phyloP scores from a whole-genome alignment of 1,284 basidiomycete species.

The Singerocomus inundabilis region DNA sequence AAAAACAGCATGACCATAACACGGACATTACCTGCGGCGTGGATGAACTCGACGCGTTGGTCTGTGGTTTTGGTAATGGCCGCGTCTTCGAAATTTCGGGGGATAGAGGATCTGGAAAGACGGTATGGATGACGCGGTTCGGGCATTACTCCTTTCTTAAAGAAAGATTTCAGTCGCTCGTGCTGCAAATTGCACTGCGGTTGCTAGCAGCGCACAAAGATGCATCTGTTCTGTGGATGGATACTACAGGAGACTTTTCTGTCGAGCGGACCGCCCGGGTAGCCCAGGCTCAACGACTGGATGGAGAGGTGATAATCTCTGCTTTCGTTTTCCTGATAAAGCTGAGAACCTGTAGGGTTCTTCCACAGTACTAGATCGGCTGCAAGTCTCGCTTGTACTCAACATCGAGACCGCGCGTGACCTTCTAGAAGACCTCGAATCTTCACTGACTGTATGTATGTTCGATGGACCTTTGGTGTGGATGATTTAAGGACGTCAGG shows the following conservation, averaged over 20 bases:
- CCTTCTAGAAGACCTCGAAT: slow-evolving; percentile 46
- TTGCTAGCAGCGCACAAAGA: slow-evolving; percentile 42
- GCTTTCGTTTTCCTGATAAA: slow-evolving; percentile 3
- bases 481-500: slow-evolving; percentile 13
- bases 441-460: slow-evolving; percentile 31
- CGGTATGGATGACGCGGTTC: slow-evolving; percentile 42
- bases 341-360: slow-evolving; percentile 30
- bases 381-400: slow-evolving; percentile 57
- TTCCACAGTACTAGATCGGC: slow-evolving; percentile 34
- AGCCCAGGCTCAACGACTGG: slow-evolving; percentile 29
- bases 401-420: slow-evolving; percentile 52
- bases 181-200: slow-evolving; percentile 54
- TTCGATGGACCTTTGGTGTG: not conserved
- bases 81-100: slow-evolving; percentile 67
- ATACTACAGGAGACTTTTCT: slow-evolving; percentile 67
- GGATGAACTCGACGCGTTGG: slow-evolving; percentile 46
- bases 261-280: slow-evolving; percentile 45
- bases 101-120: slow-evolving; percentile 59
- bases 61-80: slow-evolving; percentile 46
- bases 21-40: slow-evolving; percentile 40
- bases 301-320: slow-evolving; percentile 34
- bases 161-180: slow-evolving; percentile 45
- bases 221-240: slow-evolving; percentile 61
- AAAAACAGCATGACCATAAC: slow-evolving; percentile 27
- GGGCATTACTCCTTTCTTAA: slow-evolving; percentile 4